Evolutionary conservation across 495 filamentous ascomycete species (phyloP).

Genomic region (Penicillium turbatum): DNA sequence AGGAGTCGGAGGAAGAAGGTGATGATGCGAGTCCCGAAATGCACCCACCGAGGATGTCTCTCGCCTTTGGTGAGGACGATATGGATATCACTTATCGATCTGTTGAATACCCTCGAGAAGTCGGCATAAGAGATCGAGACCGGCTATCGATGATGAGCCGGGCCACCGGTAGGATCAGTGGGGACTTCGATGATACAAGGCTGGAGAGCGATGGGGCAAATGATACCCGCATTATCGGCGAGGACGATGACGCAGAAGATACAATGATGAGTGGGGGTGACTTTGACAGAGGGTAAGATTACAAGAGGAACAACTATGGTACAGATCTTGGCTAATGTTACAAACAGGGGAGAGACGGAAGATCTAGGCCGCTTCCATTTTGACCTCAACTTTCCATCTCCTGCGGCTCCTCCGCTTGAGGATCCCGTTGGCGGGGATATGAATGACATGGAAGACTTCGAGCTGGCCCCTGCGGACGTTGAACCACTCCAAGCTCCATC

Average conservation of each 20-base stretch:
- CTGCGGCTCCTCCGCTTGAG: slow-evolving; percentile 26
- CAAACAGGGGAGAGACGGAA: slow-evolving; percentile 44
- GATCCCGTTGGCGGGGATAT: slow-evolving; percentile 27
- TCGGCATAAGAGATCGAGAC: slow-evolving; percentile 45
- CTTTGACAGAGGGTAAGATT: slow-evolving; percentile 42
- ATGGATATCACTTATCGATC: slow-evolving; percentile 62
- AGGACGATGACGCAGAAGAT: slow-evolving; percentile 33
- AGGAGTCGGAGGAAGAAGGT: slow-evolving; percentile 52
- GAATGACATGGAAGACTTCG: slow-evolving; percentile 40
- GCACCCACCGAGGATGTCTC: slow-evolving; percentile 56
- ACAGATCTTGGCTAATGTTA: slow-evolving; percentile 25
- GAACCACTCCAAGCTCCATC: slow-evolving; percentile 23
- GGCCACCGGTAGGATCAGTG: slow-evolving; percentile 57
- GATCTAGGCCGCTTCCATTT: slow-evolving; percentile 44
- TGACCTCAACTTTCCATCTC: slow-evolving; percentile 44
- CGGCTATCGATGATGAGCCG: slow-evolving; percentile 53
- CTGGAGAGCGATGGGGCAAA: slow-evolving; percentile 48
- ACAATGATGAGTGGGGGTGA: slow-evolving; percentile 32
- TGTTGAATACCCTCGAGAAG: slow-evolving; percentile 63
- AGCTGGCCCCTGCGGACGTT: slow-evolving; percentile 32
- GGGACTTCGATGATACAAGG: slow-evolving; percentile 52
- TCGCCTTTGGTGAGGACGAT: slow-evolving; percentile 64
- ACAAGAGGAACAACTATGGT: slow-evolving; percentile 7
- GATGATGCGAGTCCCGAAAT: slow-evolving; percentile 41
- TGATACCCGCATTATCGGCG: slow-evolving; percentile 37